These are phyloP conservation scores for Arthonia radiata DNA, from an alignment of 495 filamentous ascomycete genomes.

Conservation along the genomic window DNA sequence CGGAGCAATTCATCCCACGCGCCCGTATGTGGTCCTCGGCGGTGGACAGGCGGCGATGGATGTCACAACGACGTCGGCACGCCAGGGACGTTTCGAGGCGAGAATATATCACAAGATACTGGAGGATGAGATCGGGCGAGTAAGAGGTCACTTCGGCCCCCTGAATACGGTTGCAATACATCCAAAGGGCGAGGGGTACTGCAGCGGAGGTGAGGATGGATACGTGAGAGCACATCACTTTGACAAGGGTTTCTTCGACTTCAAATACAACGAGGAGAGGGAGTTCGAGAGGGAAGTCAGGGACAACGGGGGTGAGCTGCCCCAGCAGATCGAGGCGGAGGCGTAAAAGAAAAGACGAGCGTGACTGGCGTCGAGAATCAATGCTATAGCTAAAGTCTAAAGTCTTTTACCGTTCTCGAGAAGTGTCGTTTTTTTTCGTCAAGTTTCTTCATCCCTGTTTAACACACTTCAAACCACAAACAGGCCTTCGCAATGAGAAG, in stretches of 20 bases:
- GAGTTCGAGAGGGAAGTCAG: too few species aligned
- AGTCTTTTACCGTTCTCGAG: too few species aligned
- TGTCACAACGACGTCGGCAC: conserved; percentile 79
- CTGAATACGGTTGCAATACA: conserved; percentile 76
- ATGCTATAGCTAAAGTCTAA: too few species aligned
- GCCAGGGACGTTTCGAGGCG: conserved; percentile 96
- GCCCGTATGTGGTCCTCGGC: conserved; percentile 90
- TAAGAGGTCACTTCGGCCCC: conserved; percentile 89
- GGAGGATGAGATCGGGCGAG: conserved; percentile 92
- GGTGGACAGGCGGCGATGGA: conserved; percentile 98
- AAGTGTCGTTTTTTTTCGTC: too few species aligned
- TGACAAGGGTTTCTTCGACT: conserved; percentile 94
- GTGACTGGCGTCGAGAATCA: too few species aligned
- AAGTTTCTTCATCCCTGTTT: too few species aligned
- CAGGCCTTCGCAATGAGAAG: too few species aligned
- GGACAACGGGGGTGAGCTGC: too few species aligned
- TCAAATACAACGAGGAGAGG: conserved; percentile 93
- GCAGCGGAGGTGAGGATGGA: conserved; percentile 87
- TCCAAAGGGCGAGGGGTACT: conserved; percentile 73
- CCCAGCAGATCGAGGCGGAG: too few species aligned
- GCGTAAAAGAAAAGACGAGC: too few species aligned
- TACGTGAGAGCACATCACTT: conserved; percentile 98
- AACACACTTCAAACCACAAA: too few species aligned
- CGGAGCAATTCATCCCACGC: conserved; percentile 75
- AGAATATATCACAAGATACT: conserved; percentile 98